Percentiles rank a stretch among this genome's conserved stretches.
Conservation (phyloP, 2,329 filamentous ascomycete species). For the Fusarium cicatricum region DNA sequence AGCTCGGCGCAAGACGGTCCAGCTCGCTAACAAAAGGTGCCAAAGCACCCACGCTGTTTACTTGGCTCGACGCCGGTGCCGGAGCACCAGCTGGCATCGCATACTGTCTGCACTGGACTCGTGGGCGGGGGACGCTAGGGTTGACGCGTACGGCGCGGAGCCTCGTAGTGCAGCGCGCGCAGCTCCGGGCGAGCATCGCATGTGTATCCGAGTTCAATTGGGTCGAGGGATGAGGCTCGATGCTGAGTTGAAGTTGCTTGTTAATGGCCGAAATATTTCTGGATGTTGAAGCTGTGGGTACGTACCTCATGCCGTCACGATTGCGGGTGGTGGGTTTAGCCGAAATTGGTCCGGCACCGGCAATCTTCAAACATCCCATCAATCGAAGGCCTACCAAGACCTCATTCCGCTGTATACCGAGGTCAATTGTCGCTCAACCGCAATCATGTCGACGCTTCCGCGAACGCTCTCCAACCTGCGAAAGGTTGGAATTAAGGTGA, state of each 20-base stretch:
- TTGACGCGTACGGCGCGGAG: constrained; percentile 38
- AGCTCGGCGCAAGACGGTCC: constrained; percentile 89
- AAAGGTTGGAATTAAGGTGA: constrained; percentile 87
- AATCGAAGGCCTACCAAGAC: constrained; percentile 23
- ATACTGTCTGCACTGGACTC: constrained; percentile 52
- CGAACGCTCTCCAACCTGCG: constrained; percentile 89
- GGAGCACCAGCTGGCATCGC: constrained; percentile 47
- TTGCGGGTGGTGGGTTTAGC: constrained; percentile 13
- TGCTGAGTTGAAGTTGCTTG: constrained; percentile 20
- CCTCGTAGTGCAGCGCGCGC: constrained; percentile 43
- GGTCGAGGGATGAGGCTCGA: constrained; percentile 2
- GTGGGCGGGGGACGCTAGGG: constrained; percentile 40
- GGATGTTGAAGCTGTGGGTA: constrained; percentile 22
- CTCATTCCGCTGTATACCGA: constrained; percentile 24
- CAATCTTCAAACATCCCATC: constrained; percentile 36
- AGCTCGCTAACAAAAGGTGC: constrained; percentile 73
- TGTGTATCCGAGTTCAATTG: constrained; percentile 5
- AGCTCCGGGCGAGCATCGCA: constrained; percentile 49
- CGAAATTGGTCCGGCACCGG: constrained; percentile 45
- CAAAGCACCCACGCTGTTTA: constrained; percentile 50
- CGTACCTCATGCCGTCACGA: constrained; percentile 35
- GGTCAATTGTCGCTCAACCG: constrained; percentile 45
- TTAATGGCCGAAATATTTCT: constrained; percentile 32
- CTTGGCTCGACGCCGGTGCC: constrained; percentile 37
- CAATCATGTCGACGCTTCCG: constrained; percentile 86